These are phyloP conservation scores for Extremus antarcticus DNA, from an alignment of 495 filamentous ascomycete species.

Conservation along the genomic window DNA sequence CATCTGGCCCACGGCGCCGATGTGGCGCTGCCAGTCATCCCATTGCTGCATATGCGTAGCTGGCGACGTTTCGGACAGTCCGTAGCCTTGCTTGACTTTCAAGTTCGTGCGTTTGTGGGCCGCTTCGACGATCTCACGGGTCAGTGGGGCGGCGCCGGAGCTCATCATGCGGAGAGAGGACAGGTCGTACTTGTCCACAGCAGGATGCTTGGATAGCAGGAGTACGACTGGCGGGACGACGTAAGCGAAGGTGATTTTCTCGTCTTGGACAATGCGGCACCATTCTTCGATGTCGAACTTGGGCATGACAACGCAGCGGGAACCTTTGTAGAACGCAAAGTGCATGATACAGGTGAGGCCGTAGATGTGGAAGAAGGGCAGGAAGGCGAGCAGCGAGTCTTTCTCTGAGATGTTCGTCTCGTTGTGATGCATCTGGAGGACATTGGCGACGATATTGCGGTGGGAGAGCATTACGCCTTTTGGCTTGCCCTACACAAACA, in stretches of 20 bases:
- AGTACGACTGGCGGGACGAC: slow-evolving; percentile 80
- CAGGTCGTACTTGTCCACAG: slow-evolving; percentile 69
- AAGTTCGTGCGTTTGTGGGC: slow-evolving; percentile 65
- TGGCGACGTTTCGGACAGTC: slow-evolving; percentile 51
- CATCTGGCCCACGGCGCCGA: slow-evolving; percentile 73
- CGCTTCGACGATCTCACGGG: slow-evolving; percentile 66
- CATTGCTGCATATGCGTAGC: slow-evolving; percentile 49
- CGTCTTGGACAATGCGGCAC: slow-evolving; percentile 62
- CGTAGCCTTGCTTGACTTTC: slow-evolving; percentile 41
- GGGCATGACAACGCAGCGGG: slow-evolving; percentile 61
- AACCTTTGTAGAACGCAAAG: slow-evolving; percentile 38
- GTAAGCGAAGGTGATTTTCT: slow-evolving; percentile 66
- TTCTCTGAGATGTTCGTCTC: slow-evolving; percentile 49
- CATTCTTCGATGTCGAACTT: slow-evolving; percentile 76
- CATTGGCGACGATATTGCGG: slow-evolving; percentile 67
- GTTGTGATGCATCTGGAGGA: slow-evolving; percentile 42
- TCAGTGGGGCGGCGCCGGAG: slow-evolving; percentile 82
- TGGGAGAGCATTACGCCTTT: slow-evolving; percentile 92
- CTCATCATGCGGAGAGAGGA: slow-evolving; percentile 72
- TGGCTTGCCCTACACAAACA: too few relatives aligned
- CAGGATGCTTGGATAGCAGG: slow-evolving; percentile 65
- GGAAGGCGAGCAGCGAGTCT: slow-evolving; percentile 59
- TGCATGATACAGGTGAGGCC: slow-evolving; percentile 34
- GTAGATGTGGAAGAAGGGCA: slow-evolving; percentile 94
- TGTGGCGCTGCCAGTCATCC: slow-evolving; percentile 63